Conservation (phyloP, 2,329 filamentous ascomycete genomes). For the Venturiaceae sp. region DNA sequence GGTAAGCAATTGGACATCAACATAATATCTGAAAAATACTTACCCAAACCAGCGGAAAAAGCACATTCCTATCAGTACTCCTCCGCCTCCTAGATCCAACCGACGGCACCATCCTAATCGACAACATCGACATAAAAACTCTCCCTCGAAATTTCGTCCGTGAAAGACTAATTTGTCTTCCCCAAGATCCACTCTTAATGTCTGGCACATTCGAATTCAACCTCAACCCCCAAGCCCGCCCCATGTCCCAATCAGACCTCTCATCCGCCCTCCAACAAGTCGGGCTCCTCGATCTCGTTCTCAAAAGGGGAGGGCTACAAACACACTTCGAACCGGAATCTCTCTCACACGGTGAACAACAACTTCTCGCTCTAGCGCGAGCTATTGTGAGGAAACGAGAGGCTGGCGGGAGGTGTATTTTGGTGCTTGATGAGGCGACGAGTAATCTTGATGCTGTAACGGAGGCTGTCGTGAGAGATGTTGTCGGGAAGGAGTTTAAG, state of each 20-base stretch:
- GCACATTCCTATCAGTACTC: conserved; percentile 37
- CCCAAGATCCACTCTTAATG: background rate
- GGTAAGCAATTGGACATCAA: background rate
- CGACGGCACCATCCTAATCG: conserved; percentile 35
- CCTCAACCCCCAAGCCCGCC: background rate
- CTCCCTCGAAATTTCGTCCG: conserved; percentile 26
- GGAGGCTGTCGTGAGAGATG: conserved; percentile 31
- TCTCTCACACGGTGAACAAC: conserved; percentile 1
- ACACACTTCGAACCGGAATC: conserved; percentile 9
- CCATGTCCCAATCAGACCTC: background rate
- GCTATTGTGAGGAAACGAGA: background rate
- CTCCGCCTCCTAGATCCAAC: conserved; percentile 38
- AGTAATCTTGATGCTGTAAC: conserved; percentile 31
- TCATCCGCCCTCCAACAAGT: background rate
- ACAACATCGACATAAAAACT: conserved; percentile 35
- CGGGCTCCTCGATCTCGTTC: background rate
- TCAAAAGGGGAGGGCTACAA: conserved; percentile 13
- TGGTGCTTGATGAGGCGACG: conserved; percentile 7
- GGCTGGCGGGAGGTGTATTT: conserved; percentile 27
- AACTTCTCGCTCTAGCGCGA: conserved; percentile 4
- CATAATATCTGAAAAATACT: background rate
- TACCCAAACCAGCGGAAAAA: conserved; percentile 32
- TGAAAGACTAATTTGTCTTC: conserved; percentile 25
- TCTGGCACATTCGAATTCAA: background rate
- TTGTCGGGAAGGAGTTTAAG: conserved; percentile 42